Percentiles rank a stretch among this genome's conserved stretches.
Conservation (phyloP, 108 stramenopile genomes). For the Stephanodiscus minutulus region DNA sequence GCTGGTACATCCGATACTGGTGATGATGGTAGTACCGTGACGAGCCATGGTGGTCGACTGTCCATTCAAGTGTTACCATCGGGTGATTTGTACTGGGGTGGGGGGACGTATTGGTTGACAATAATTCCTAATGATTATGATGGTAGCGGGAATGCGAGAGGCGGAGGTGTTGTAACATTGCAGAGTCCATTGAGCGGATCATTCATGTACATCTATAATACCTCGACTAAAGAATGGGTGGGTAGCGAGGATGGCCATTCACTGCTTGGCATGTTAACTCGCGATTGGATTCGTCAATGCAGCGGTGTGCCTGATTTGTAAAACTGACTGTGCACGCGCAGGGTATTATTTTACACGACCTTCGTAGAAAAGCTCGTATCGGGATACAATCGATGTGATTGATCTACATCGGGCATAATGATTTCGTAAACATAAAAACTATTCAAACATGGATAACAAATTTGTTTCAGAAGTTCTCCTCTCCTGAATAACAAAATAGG, state of each 20-base stretch:
- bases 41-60: conserved; percentile 51
- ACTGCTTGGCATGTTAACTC: conserved; percentile 74
- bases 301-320: conserved; percentile 79
- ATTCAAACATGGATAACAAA: too few species aligned
- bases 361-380: too few species aligned
- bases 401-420: too few species aligned
- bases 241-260: conserved; percentile 72
- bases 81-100: conserved; percentile 61
- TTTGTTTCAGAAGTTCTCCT: too few species aligned
- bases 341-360: too few species aligned
- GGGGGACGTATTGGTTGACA: conserved; percentile 41
- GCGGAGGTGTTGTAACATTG: conserved; percentile 50
- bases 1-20: conserved; percentile 5
- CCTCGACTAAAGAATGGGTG: conserved; percentile 66
- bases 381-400: too few species aligned
- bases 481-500: too few species aligned
- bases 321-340: too few species aligned
- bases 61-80: conserved; percentile 54
- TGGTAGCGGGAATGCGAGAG: conserved; percentile 41
- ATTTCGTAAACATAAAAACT: too few species aligned
- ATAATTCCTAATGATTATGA: conserved; percentile 20
- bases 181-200: conserved; percentile 75
- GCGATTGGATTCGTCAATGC: conserved; percentile 83
- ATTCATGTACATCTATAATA: conserved; percentile 60
- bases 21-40: conserved; percentile 12